These are phyloP conservation scores for Phytopythium litorale DNA, from an alignment of 352 stramenopile species.

Conservation along the genomic window DNA sequence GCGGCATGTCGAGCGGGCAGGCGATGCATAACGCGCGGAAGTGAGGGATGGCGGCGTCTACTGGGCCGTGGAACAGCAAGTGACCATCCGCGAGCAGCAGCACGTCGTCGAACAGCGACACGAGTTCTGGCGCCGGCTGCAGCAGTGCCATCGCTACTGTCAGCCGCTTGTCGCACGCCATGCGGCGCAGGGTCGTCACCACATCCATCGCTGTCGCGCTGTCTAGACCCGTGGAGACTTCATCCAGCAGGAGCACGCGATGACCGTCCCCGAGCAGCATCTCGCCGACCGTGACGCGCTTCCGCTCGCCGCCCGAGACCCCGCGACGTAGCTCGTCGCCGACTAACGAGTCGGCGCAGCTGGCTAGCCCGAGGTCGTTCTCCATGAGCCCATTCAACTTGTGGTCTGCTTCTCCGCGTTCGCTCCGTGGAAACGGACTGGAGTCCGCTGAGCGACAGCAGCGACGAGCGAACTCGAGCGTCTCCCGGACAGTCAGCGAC, in stretches of 20 bases:
- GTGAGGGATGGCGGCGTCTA: conserved; percentile 11
- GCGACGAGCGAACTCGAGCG: conserved; percentile 76
- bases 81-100: conserved; percentile 65
- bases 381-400: not conserved
- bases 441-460: conserved; percentile 52
- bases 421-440: conserved; percentile 43
- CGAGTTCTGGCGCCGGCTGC: conserved; percentile 87
- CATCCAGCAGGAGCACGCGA: conserved; percentile 70
- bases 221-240: conserved; percentile 55
- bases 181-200: conserved; percentile 21
- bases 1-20: conserved; percentile 50
- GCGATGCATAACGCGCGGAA: conserved; percentile 26
- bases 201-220: conserved; percentile 50
- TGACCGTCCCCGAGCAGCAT: conserved; percentile 72
- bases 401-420: not conserved
- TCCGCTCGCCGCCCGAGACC: conserved; percentile 54
- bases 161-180: conserved; percentile 32
- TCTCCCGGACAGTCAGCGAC: conserved; percentile 63
- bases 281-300: conserved; percentile 80
- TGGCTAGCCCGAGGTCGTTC: conserved; percentile 21
- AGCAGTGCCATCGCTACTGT: conserved; percentile 38
- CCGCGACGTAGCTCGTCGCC: conserved; percentile 33
- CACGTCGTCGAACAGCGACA: conserved; percentile 91
- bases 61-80: conserved; percentile 64
- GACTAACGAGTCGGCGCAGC: conserved; percentile 42